A percentile compares a stretch with the other conserved stretches of the same genome.
These are phyloP conservation scores for Geotrichum histeridarum DNA, from an alignment of 1,139 yeast species.

Conservation along the genomic window DNA sequence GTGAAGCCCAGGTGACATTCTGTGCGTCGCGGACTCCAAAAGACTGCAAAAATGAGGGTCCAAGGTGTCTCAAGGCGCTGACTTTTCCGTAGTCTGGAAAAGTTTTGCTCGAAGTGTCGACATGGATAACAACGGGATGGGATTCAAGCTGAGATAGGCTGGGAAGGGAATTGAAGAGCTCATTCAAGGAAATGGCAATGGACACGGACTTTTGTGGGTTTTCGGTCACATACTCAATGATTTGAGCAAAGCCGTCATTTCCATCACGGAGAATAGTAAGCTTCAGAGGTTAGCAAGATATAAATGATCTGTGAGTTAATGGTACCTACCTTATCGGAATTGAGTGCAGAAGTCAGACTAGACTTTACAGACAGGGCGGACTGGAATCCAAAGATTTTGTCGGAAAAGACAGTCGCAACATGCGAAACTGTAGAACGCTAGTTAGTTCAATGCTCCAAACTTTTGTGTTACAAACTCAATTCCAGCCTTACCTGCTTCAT, in stretches of 20 bases:
- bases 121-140: constrained; percentile 54
- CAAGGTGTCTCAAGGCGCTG: constrained; percentile 66
- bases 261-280: constrained; percentile 42
- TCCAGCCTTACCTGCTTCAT: constrained; percentile 13
- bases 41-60: constrained; percentile 60
- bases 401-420: constrained; percentile 34
- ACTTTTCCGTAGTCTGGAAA: constrained; percentile 56
- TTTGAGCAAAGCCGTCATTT: constrained; percentile 52
- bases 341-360: constrained; percentile 33
- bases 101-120: constrained; percentile 36
- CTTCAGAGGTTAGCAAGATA: constrained; percentile 13
- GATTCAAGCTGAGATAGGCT: constrained; percentile 47
- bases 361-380: constrained; percentile 47
- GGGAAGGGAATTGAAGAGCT: constrained; percentile 59
- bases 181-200: constrained; percentile 47
- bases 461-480: neutral
- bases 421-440: constrained; percentile 24
- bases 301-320: neutral
- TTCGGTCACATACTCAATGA: constrained; percentile 32
- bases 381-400: constrained; percentile 43
- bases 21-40: constrained; percentile 51
- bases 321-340: constrained; percentile 10
- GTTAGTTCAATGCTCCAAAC: neutral
- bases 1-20: constrained; percentile 52
- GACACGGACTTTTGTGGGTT: constrained; percentile 23